These are phyloP conservation scores for Fragaria vesca DNA, from an alignment of 306 rosid genomes.

Conservation along the genomic window DNA sequence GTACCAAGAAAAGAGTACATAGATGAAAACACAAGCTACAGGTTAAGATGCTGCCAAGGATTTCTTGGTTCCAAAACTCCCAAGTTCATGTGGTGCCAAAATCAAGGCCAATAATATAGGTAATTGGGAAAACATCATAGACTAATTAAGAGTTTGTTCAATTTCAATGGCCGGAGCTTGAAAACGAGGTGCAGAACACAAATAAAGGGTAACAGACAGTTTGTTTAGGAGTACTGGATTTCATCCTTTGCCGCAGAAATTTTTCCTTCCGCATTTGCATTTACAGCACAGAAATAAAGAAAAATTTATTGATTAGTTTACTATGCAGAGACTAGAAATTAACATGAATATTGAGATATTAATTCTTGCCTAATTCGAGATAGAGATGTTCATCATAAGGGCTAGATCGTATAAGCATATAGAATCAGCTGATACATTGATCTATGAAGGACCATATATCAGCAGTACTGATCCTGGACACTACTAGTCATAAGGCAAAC, in stretches of 20 bases:
- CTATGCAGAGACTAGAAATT: neutral
- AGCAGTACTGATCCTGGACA: neutral
- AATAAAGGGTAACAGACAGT: neutral
- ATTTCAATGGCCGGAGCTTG: neutral
- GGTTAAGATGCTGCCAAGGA: neutral
- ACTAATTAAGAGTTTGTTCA: neutral
- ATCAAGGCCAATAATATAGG: neutral
- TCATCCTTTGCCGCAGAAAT: neutral
- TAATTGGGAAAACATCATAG: neutral
- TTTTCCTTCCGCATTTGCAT: neutral
- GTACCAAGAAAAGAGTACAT: neutral
- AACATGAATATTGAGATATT: too few relatives aligned
- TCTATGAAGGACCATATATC: neutral
- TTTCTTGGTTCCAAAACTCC: constrained; percentile 8
- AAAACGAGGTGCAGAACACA: neutral
- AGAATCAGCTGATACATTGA: neutral
- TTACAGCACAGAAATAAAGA: neutral
- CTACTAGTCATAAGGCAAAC: neutral
- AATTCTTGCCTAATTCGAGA: neutral
- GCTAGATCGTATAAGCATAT: neutral
- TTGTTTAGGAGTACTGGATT: neutral
- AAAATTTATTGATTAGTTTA: neutral
- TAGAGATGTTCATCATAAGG: neutral
- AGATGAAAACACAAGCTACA: neutral
- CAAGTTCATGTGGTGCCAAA: neutral